Evolutionary conservation across 2,329 filamentous ascomycete species (phyloP), one percentile per base, ranked within the genome.

Genomic region (Colletotrichum musicola): DNA sequence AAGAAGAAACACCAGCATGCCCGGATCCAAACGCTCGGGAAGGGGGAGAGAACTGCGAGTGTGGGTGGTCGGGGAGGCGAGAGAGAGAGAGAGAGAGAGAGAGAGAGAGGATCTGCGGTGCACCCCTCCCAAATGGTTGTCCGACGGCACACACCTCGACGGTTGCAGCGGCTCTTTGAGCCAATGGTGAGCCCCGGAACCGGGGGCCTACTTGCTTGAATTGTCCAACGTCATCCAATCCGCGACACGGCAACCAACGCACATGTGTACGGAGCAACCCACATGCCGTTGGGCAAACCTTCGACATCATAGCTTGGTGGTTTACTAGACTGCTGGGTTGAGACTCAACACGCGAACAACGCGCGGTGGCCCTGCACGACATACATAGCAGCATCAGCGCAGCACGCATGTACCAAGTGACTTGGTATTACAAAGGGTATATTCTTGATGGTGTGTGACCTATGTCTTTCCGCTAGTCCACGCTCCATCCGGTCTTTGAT

Each of bases 401-500:
- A 35, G 30, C 30, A 35, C 7, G 16, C 46, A 25, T 49, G 46
- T 49, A 49, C 46, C 25, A 20, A 49, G 7, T 22, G 18, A 5
- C 18, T 10, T 68, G 60, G 30, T 56, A 65, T 68, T 68, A 68
- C 62, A 61, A 68, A 65, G 65, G 65, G 65, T 68, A 68, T 68
- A 68, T 65, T 65, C 62, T 66, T 60, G 22, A 40, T 68, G 55
- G 30, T 51, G 35, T 47, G 47, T 50, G 20, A 49, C 55, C 55
- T 65, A 65, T 50, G 35, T 55, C 55, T 56, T 35, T 64, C 49
- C 46, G 42, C 49, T 56, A 59, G 35, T 51, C 35, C 50, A 38
- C 49, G 46, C 55, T 60, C 30, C 49, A 30, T 44, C 44, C 62
- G 16, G 50, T 60, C 50, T 42, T 51, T 51, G 55, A 68, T 65